Base-by-base conservation (phyloP, 2,329 filamentous ascomycete species). In the Pseudogymnoascus sp. region DNA sequence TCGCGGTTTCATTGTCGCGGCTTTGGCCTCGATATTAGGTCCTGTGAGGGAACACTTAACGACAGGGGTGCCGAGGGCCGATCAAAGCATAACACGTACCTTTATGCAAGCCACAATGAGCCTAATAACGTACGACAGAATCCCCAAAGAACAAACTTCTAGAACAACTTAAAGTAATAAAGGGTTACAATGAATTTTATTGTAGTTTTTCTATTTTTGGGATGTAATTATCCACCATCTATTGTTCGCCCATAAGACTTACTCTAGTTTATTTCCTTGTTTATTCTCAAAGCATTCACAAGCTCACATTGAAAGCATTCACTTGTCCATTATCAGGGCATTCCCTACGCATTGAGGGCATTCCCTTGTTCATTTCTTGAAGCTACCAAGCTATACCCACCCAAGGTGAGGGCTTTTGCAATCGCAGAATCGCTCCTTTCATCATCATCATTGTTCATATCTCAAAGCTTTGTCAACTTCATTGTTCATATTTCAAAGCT, bases 21-120 rank as follows among this genome's bases (percentile, higher is more conserved):
- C 27, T 52, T 52, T 52, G 45, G 45, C 45, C 45, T 52, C 42
- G 45, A 52, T 52, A 52, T 52, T 52, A 52, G 45, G n/a, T 55
- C 45, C 27, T 55, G 45, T 55, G 45, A 55, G 45, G 45, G 45
- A 55, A 55, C 45, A 55, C 45, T 55, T 55, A 55, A 55, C n/a
- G 45, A 55, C 45, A 55, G 45, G 45, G 45, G 45, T 55, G 45
- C 45, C 45, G 45, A 55, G 45, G 45, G 45, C 45, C 45, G 45
- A 55, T 55, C 45, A 55, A 55, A 55, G 45, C 45, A 55, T 31
- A 31, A 52, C 4, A 5, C n/a, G 27, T 55, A 55, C 45, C 45
- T 55, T 55, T 55, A 55, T 55, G 45, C 45, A 55, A n/a, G 45
- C 45, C 45, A 55, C 45, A 55, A 55, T 29, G 27, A 55, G 45